These are phyloP conservation scores for Fraxinus sp. DNA, from an alignment of 305 asterid genomes.

Conservation along the genomic window DNA sequence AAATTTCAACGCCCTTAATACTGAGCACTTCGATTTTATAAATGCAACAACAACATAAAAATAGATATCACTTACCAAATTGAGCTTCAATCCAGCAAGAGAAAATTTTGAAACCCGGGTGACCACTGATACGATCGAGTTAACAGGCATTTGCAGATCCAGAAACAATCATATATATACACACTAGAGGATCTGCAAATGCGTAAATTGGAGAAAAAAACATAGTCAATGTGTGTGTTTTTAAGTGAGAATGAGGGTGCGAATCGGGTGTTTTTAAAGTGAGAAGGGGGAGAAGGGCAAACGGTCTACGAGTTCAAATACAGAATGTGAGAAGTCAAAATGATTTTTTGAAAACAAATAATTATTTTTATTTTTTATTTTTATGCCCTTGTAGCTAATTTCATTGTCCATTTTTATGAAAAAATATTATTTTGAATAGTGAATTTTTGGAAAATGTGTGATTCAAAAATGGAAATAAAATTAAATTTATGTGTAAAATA, in stretches of 20 bases:
- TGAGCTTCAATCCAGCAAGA: conserved; percentile 24
- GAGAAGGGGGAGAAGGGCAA: background rate
- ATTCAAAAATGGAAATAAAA: too few relatives aligned
- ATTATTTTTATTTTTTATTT: too few relatives aligned
- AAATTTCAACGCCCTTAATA: background rate
- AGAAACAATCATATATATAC: background rate
- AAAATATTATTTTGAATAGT: too few relatives aligned
- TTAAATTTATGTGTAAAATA: too few relatives aligned
- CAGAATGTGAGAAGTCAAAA: background rate
- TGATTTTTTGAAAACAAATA: background rate
- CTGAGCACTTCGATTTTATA: background rate
- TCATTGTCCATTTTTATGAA: background rate
- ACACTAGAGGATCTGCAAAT: background rate
- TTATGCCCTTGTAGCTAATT: background rate
- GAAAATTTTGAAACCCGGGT: conserved; percentile 15
- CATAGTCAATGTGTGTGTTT: background rate
- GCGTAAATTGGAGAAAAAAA: background rate
- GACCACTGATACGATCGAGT: conserved; percentile 29
- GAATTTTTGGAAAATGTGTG: too few relatives aligned
- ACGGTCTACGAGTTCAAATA: background rate
- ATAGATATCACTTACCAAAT: background rate
- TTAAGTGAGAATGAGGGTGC: background rate
- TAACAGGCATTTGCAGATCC: conserved; percentile 49
- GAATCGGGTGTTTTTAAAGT: background rate
- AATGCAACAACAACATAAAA: background rate